Percentiles rank a stretch among this genome's conserved stretches.
Conservation (phyloP, 768 basidiomycete species). For the Epithele typhae region DNA sequence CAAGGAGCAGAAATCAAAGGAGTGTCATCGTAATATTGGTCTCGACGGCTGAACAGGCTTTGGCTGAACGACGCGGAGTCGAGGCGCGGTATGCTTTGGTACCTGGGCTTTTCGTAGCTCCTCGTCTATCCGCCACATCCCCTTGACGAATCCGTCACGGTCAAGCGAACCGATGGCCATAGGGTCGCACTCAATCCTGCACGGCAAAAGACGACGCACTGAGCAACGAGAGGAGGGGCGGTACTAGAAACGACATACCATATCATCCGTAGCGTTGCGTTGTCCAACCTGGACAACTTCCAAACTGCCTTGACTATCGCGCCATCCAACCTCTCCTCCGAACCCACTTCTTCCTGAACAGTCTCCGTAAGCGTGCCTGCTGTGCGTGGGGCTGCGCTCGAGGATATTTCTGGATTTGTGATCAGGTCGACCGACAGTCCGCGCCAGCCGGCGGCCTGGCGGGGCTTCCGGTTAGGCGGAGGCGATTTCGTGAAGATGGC, state of each 20-base stretch:
- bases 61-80: conserved; percentile 8
- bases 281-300: conserved; percentile 54
- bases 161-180: conserved; percentile 52
- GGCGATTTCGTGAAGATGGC: conserved; percentile 22
- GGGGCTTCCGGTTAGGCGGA: conserved; percentile 34
- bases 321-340: conserved; percentile 52
- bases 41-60: conserved; percentile 8
- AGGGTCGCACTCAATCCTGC: conserved; percentile 70
- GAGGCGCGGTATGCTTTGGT: conserved; percentile 5
- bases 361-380: conserved; percentile 14
- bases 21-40: conserved; percentile 12
- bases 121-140: conserved; percentile 87
- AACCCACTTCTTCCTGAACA: conserved; percentile 34
- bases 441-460: conserved; percentile 71
- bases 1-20: not conserved
- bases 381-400: not conserved
- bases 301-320: conserved; percentile 56
- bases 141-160: conserved; percentile 62
- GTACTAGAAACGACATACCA: conserved; percentile 44
- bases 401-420: conserved; percentile 32
- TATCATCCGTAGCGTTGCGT: conserved; percentile 50
- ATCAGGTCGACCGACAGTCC: conserved; percentile 67
- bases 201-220: no score
- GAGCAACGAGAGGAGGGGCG: not conserved
- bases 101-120: conserved; percentile 62